Conservation (phyloP, 768 basidiomycete species). For the Rhodotorula graminis region DNA sequence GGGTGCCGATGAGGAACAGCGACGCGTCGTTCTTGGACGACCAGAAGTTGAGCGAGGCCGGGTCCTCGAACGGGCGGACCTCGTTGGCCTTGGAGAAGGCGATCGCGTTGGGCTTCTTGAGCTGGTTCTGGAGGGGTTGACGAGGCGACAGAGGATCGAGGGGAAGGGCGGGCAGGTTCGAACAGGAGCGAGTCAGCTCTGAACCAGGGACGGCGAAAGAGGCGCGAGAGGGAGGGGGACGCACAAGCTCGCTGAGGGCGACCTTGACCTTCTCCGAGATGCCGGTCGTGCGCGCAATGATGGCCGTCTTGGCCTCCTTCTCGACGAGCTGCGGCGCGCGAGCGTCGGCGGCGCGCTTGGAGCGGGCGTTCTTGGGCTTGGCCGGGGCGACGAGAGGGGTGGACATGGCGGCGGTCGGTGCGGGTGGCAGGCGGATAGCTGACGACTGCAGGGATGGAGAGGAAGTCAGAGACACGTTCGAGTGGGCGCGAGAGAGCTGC, state of each 20-base stretch:
- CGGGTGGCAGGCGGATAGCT: neutral
- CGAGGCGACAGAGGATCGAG: no score
- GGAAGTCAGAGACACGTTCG: no score
- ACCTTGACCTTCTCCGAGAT: slow-evolving; percentile 71
- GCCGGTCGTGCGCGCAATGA: slow-evolving; percentile 86
- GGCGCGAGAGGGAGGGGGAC: slow-evolving; percentile 44
- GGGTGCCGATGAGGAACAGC: slow-evolving; percentile 82
- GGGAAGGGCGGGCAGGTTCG: neutral
- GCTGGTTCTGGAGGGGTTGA: slow-evolving; percentile 63
- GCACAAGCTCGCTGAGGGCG: slow-evolving; percentile 83
- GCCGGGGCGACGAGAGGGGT: slow-evolving; percentile 35
- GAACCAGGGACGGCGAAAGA: neutral
- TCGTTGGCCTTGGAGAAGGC: slow-evolving; percentile 80
- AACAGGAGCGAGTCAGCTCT: neutral
- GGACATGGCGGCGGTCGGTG: neutral
- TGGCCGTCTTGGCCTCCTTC: slow-evolving; percentile 69
- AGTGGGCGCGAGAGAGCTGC: no score
- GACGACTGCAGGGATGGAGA: no score
- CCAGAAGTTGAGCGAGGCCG: slow-evolving; percentile 85
- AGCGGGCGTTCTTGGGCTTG: slow-evolving; percentile 93
- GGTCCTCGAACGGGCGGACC: slow-evolving; percentile 83
- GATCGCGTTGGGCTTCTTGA: slow-evolving; percentile 85
- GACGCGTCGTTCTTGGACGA: slow-evolving; percentile 87
- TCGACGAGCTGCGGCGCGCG: slow-evolving; percentile 85
- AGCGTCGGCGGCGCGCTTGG: slow-evolving; percentile 80